phyloP scores from a whole-genome alignment of 805 yeast species.

The Saccharomycopsis oosterbeekiorum region DNA sequence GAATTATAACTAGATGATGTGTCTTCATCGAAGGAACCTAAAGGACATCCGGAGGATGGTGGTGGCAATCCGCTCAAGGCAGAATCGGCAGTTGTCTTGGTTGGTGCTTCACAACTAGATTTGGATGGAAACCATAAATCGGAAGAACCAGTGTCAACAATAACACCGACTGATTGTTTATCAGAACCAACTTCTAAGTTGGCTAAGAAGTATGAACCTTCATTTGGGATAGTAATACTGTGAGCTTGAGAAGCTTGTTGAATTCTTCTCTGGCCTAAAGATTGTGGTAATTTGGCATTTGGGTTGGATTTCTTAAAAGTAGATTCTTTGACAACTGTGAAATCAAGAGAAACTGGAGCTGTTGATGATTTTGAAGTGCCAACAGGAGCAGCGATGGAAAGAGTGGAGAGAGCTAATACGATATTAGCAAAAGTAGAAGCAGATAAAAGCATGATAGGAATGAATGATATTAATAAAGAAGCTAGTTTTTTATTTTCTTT shows the following conservation, averaged over 20 bases:
- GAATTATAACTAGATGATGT: slow-evolving; percentile 1
- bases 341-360: slow-evolving; percentile 9
- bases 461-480: not conserved
- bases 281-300: slow-evolving; percentile 1
- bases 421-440: not conserved
- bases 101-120: slow-evolving; percentile 10
- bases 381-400: slow-evolving; percentile 8
- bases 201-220: slow-evolving; percentile 8
- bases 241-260: not conserved
- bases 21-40: slow-evolving; percentile 10
- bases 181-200: slow-evolving; percentile 23
- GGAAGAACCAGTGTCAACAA: slow-evolving; percentile 27
- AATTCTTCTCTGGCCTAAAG: slow-evolving; percentile 8
- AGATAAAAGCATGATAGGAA: not conserved
- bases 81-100: not conserved
- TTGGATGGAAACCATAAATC: slow-evolving; percentile 10
- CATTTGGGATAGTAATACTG: slow-evolving; percentile 14
- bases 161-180: slow-evolving; percentile 20
- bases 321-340: slow-evolving; percentile 8
- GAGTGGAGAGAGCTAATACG: not conserved
- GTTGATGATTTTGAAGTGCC: not conserved
- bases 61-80: slow-evolving; percentile 6
- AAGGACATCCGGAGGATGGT: slow-evolving; percentile 11
- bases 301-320: not conserved
- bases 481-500: not conserved